These are phyloP conservation scores for Clathrospora elynae DNA, from an alignment of 2,329 filamentous ascomycete species.

Conservation along the genomic window DNA sequence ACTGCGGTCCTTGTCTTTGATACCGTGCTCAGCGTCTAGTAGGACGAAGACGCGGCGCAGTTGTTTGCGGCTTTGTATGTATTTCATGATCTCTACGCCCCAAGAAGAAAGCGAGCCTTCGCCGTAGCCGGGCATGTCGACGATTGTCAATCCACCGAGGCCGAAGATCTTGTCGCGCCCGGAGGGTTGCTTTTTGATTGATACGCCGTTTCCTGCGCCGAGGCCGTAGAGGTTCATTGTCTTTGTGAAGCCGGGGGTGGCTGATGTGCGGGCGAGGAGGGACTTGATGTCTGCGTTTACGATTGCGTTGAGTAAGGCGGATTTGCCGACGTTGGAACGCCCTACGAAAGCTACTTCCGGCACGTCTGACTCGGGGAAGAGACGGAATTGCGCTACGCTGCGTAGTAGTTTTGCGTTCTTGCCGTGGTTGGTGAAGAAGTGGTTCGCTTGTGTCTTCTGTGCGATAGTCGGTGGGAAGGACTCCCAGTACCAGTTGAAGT, in stretches of 20 bases:
- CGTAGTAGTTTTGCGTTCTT: conserved; percentile 60
- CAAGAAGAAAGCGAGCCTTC: conserved; percentile 65
- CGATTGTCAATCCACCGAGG: conserved; percentile 58
- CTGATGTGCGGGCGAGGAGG: conserved; percentile 54
- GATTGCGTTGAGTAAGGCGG: conserved; percentile 68
- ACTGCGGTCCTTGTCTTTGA: conserved; percentile 64
- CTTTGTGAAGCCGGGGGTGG: conserved; percentile 65
- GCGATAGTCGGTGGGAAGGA: conserved; percentile 32
- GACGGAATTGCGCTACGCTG: conserved; percentile 64
- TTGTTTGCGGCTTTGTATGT: conserved; percentile 66
- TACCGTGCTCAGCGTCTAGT: conserved; percentile 66
- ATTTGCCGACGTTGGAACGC: conserved; percentile 73
- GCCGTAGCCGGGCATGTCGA: conserved; percentile 76
- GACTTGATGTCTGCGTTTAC: conserved; percentile 52
- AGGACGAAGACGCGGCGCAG: conserved; percentile 67
- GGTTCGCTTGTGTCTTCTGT: conserved; percentile 50
- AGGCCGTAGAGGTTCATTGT: conserved; percentile 71
- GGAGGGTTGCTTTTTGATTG: conserved; percentile 23
- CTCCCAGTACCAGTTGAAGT: conserved; percentile 45
- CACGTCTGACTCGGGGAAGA: conserved; percentile 59
- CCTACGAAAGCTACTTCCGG: conserved; percentile 71
- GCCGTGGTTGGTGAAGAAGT: conserved; percentile 51
- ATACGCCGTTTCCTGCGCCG: conserved; percentile 44
- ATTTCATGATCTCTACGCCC: conserved; percentile 72
- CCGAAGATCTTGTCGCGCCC: conserved; percentile 44